phyloP scores from a whole-genome alignment of 768 basidiomycete species.

The Coprinellus aureogranulatus region DNA sequence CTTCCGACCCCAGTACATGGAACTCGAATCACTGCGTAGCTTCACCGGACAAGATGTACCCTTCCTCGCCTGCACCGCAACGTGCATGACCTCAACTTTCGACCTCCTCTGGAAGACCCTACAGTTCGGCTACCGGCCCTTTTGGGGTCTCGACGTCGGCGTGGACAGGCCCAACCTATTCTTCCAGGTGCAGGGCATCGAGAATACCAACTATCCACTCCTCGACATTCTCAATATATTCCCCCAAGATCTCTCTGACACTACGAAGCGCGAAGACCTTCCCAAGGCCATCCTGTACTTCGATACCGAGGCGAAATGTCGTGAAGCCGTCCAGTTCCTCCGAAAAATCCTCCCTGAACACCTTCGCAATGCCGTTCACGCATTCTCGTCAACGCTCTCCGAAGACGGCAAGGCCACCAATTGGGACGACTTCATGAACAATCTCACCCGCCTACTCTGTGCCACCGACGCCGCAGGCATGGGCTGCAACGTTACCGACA shows the following conservation, averaged over 20 bases:
- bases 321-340: conserved; percentile 11
- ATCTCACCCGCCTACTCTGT: conserved; percentile 21
- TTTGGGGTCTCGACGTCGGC: conserved; percentile 32
- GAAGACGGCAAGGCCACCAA: conserved; percentile 15
- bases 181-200: conserved; percentile 1
- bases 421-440: conserved; percentile 18
- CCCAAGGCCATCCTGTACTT: conserved; percentile 21
- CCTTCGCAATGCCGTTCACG: conserved; percentile 15
- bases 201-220: conserved; percentile 2
- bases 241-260: conserved; percentile 8
- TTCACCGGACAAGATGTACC: conserved; percentile 28
- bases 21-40: conserved; percentile 18
- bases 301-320: conserved; percentile 14
- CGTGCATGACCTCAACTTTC: conserved; percentile 22
- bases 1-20: conserved; percentile 22
- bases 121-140: conserved; percentile 26
- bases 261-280: conserved; percentile 11
- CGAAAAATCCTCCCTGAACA: conserved; percentile 16
- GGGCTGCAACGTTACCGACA: conserved; percentile 28
- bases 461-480: conserved; percentile 32
- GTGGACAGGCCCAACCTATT: conserved; percentile 23
- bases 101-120: conserved; percentile 23
- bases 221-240: conserved; percentile 17
- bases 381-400: conserved; percentile 19
- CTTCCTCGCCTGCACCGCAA: conserved; percentile 26